phyloP scores from a whole-genome alignment of 1,284 basidiomycete species.

The Heliocybe sulcata region DNA sequence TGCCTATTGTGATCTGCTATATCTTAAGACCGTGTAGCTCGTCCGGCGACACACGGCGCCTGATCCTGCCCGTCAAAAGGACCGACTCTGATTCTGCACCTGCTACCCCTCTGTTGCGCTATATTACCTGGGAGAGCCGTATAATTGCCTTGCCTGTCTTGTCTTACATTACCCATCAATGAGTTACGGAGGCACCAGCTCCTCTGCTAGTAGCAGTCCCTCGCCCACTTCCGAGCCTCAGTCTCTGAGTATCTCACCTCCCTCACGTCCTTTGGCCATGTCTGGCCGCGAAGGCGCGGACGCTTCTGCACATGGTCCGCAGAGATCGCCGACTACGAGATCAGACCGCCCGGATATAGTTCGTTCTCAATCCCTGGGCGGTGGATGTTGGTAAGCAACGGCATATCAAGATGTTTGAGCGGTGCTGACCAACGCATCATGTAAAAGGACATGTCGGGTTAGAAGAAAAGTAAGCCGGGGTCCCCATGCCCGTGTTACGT shows the following conservation, averaged over 20 bases:
- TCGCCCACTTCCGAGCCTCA: conserved; percentile 33
- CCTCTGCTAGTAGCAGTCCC: conserved; percentile 33
- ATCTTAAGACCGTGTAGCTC: conserved; percentile 1
- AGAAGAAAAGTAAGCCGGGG: conserved; percentile 60
- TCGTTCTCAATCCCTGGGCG: conserved; percentile 40
- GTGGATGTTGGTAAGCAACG: conserved; percentile 64
- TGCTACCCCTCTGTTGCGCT: neutral
- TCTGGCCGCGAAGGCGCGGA: conserved; percentile 32
- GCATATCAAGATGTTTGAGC: neutral
- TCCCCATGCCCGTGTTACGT: neutral
- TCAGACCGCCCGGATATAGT: conserved; percentile 41
- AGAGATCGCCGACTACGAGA: neutral
- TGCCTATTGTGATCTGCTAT: conserved; percentile 1
- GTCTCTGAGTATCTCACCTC: conserved; percentile 34
- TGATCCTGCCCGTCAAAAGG: neutral
- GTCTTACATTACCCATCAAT: conserved; percentile 16
- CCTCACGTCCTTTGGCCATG: conserved; percentile 27
- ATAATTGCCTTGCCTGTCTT: neutral
- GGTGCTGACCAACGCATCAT: neutral
- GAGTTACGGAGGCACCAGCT: conserved; percentile 24
- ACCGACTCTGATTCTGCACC: neutral
- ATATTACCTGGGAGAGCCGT: neutral
- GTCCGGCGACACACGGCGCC: neutral
- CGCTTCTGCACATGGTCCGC: conserved; percentile 21
- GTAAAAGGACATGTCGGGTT: conserved; percentile 67